Percentiles rank a stretch among this genome's conserved stretches.
Conservation (phyloP, 768 basidiomycete species). For the Mycena filopes region DNA sequence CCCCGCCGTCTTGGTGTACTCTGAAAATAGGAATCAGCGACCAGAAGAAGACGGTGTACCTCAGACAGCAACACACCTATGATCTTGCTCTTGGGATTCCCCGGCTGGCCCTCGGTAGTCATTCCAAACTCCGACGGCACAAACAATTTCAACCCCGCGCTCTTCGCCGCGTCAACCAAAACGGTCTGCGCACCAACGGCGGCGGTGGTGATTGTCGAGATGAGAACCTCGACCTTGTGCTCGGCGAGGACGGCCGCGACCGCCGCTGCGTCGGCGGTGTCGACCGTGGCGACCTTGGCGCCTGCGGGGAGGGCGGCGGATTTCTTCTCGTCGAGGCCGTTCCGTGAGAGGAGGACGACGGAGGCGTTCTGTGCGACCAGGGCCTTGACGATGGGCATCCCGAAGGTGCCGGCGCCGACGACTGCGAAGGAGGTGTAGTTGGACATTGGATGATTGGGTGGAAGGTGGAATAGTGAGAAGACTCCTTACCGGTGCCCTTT, state of each 20-base stretch:
- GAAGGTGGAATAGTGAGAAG: no score
- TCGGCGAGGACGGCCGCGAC: constrained; percentile 30
- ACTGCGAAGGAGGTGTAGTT: constrained; percentile 4
- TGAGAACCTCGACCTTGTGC: constrained; percentile 39
- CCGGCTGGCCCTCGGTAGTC: constrained; percentile 5
- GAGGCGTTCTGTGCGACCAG: not conserved
- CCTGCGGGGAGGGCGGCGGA: not conserved
- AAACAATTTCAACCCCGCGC: constrained; percentile 20
- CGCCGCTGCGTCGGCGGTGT: constrained; percentile 12
- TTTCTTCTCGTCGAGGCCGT: not conserved
- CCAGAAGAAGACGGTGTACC: no score
- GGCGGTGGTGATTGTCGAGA: constrained; percentile 38
- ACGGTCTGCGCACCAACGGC: constrained; percentile 34
- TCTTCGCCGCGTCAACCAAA: constrained; percentile 43
- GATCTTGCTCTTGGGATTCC: constrained; percentile 10
- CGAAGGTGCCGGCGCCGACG: not conserved
- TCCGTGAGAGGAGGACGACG: constrained; percentile 3
- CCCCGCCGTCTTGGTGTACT: constrained; percentile 30
- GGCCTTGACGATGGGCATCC: constrained; percentile 1
- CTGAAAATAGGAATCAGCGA: no score
- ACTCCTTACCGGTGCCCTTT: no score
- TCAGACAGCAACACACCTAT: not conserved
- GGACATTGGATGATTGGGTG: no score
- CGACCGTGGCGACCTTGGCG: constrained; percentile 4
- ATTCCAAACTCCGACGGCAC: constrained; percentile 8